Percentiles rank a stretch among this genome's conserved stretches.
phyloP scores from a whole-genome alignment of 441 rosid genomes.

The Erodium moschatum region DNA sequence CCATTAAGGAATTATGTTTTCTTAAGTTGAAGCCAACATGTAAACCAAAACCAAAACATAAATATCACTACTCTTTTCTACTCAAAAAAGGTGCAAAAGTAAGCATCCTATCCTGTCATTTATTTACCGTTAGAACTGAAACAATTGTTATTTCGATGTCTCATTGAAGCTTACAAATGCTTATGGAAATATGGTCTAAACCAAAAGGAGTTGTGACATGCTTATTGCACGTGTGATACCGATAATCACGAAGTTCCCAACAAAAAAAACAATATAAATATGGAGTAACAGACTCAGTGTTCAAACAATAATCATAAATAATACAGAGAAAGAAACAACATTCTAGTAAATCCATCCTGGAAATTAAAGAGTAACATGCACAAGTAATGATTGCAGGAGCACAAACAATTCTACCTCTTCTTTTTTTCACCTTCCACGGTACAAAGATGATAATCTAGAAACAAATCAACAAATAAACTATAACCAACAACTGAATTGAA shows the following conservation, averaged over 20 bases:
- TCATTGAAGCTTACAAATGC: neutral
- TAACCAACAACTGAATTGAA: neutral
- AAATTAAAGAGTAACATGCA: neutral
- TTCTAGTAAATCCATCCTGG: neutral
- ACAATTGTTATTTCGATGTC: neutral
- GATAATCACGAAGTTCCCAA: neutral
- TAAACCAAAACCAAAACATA: neutral
- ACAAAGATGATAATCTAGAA: neutral
- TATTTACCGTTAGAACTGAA: neutral
- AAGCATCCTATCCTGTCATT: neutral
- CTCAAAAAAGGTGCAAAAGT: constrained; percentile 7
- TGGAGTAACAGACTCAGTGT: neutral
- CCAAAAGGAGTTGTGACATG: neutral
- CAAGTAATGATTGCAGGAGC: neutral
- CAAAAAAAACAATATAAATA: too few species aligned
- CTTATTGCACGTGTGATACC: neutral
- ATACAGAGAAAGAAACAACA: neutral
- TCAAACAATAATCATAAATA: neutral
- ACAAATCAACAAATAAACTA: neutral
- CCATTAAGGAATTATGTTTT: neutral
- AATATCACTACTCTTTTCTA: neutral
- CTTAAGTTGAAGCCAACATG: constrained; percentile 4
- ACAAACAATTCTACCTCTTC: neutral
- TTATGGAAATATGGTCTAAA: neutral
- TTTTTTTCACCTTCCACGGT: neutral